A percentile compares a stretch with the other conserved stretches of the same genome.
phyloP scores from a whole-genome alignment of 192 early-diverging fungal genomes.

The Rhizophagus prolifer region DNA sequence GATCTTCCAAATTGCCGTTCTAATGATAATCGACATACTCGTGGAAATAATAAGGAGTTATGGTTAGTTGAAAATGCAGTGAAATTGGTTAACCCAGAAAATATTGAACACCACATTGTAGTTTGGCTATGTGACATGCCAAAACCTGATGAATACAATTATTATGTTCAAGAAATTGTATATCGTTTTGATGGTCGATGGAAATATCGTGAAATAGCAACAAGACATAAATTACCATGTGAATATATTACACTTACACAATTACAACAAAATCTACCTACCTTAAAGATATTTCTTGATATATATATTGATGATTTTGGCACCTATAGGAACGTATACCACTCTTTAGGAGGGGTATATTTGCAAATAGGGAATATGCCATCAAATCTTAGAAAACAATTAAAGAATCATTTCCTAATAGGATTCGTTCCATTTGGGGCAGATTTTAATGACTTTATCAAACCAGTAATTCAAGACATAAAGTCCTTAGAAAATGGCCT shows the following conservation, averaged over 20 bases:
- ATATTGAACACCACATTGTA: not conserved
- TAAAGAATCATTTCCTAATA: constrained; percentile 16
- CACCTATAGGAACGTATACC: not conserved
- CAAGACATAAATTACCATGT: not conserved
- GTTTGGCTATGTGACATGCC: not conserved
- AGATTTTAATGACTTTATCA: not conserved
- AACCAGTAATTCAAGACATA: constrained; percentile 3
- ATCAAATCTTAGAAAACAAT: not conserved
- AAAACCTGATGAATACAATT: constrained; percentile 3
- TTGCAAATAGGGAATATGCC: constrained; percentile 10
- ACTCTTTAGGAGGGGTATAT: constrained; percentile 1
- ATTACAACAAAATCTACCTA: not conserved
- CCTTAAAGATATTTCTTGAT: constrained; percentile 4
- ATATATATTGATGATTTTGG: constrained; percentile 10
- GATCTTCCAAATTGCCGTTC: not conserved
- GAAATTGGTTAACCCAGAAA: not conserved
- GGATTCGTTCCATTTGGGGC: not conserved
- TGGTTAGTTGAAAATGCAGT: not conserved
- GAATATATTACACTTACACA: not conserved
- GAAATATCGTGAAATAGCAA: not conserved
- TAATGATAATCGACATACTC: not conserved
- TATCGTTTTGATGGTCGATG: not conserved
- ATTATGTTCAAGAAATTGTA: not conserved
- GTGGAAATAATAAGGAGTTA: not conserved
- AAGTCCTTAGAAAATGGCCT: not conserved